phyloP scores from a whole-genome alignment of 495 filamentous ascomycete species.

The Neurospora tetraspora region DNA sequence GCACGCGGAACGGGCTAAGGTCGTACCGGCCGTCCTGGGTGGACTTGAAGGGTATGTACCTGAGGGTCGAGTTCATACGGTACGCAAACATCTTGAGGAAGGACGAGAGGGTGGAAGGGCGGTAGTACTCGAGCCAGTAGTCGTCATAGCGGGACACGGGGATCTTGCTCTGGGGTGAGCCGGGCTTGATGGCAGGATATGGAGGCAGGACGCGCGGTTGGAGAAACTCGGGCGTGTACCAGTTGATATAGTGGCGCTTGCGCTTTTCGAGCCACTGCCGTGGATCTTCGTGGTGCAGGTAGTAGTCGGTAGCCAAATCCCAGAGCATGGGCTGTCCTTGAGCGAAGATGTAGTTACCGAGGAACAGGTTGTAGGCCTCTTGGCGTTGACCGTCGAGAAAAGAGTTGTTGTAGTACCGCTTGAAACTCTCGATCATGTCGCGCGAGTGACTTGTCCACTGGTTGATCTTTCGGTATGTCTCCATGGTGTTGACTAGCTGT shows the following conservation, averaged over 20 bases:
- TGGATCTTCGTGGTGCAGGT: constrained; percentile 85
- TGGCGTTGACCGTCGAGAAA: constrained; percentile 94
- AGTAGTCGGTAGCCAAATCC: constrained; percentile 94
- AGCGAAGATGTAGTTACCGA: constrained; percentile 88
- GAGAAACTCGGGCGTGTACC: constrained; percentile 76
- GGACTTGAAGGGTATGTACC: constrained; percentile 64
- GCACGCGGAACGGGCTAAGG: constrained; percentile 73
- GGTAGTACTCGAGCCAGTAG: constrained; percentile 98
- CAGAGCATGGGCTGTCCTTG: constrained; percentile 94
- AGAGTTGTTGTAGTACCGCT: constrained; percentile 97
- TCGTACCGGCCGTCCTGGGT: constrained; percentile 65
- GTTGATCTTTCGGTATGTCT: constrained; percentile 96
- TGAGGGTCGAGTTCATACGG: constrained; percentile 78
- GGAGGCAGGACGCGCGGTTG: constrained; percentile 46
- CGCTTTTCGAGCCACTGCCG: constrained; percentile 55
- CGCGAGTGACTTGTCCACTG: constrained; percentile 96
- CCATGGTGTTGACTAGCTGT: constrained; percentile 97
- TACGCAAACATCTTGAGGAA: constrained; percentile 83
- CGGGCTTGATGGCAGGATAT: constrained; percentile 28
- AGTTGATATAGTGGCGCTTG: constrained; percentile 62
- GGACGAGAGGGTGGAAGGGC: constrained; percentile 72
- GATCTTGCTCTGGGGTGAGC: constrained; percentile 33
- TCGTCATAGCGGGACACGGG: constrained; percentile 71
- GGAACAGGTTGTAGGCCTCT: constrained; percentile 95
- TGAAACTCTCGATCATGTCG: constrained; percentile 99